Percentiles rank a stretch among this genome's conserved stretches.
Evolutionary conservation across 306 rosid species (phyloP).

Genomic region (Alnus rubra): DNA sequence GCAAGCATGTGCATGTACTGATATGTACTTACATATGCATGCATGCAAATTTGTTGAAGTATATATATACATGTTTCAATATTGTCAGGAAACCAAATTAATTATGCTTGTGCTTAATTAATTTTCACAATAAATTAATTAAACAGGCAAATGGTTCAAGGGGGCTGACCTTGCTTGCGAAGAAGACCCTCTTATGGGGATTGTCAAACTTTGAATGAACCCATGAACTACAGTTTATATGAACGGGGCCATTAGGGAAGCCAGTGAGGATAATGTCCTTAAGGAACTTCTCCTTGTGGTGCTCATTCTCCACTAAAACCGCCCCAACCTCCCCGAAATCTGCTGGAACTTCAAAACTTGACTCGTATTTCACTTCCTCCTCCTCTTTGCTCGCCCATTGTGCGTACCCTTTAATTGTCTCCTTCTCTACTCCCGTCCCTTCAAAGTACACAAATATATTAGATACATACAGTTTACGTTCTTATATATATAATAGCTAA

Average conservation of each 20-base stretch:
- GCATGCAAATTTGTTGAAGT: neutral
- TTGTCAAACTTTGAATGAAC: slow-evolving; percentile 57
- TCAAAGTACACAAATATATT: neutral
- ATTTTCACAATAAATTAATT: too few relatives aligned
- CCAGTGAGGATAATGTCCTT: slow-evolving; percentile 50
- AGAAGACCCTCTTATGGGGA: slow-evolving; percentile 61
- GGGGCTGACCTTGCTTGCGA: slow-evolving; percentile 54
- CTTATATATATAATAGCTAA: too few relatives aligned
- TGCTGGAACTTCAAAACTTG: slow-evolving; percentile 43
- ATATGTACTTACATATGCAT: neutral
- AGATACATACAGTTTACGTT: neutral
- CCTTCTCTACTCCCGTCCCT: slow-evolving; percentile 60
- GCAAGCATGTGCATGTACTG: neutral
- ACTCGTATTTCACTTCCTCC: slow-evolving; percentile 37
- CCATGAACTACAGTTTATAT: slow-evolving; percentile 63
- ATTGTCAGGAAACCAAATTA: too few relatives aligned
- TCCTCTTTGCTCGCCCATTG: slow-evolving; percentile 18
- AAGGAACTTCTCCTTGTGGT: slow-evolving; percentile 51
- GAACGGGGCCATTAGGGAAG: slow-evolving; percentile 38
- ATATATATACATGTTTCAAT: too few relatives aligned
- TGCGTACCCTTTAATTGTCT: slow-evolving; percentile 33
- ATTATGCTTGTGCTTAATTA: too few relatives aligned
- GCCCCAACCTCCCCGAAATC: slow-evolving; percentile 71
- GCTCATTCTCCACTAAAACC: slow-evolving; percentile 62
- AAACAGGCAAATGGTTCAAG: neutral